Conservation (phyloP, 208 protist species). For the Crithidia mellificae region DNA sequence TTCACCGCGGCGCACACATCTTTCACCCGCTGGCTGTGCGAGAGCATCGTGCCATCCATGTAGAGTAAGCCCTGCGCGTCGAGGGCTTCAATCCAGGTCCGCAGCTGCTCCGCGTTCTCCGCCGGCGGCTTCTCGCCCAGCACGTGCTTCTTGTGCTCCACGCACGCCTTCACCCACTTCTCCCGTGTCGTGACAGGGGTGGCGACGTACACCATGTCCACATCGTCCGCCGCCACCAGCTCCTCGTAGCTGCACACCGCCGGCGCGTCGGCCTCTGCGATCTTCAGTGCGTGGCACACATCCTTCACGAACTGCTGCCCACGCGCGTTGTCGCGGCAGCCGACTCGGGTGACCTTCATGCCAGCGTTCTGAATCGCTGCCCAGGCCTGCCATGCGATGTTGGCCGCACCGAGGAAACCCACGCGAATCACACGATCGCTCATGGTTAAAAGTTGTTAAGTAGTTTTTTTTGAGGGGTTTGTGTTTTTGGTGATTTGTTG, state of each 20-base stretch:
- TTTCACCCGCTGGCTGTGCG: slow-evolving; percentile 44
- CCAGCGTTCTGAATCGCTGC: slow-evolving; percentile 38
- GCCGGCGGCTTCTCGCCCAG: slow-evolving; percentile 60
- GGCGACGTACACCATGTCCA: slow-evolving; percentile 51
- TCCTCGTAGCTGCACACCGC: slow-evolving; percentile 31
- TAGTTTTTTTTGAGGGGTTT: background rate
- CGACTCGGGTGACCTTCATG: slow-evolving; percentile 44
- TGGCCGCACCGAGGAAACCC: slow-evolving; percentile 57
- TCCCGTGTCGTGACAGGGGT: slow-evolving; percentile 48
- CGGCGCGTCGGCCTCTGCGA: slow-evolving; percentile 17
- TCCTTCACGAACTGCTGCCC: slow-evolving; percentile 42
- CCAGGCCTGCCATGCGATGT: slow-evolving; percentile 51
- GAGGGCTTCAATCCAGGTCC: slow-evolving; percentile 52
- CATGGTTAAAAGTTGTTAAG: background rate
- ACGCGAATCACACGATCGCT: slow-evolving; percentile 42
- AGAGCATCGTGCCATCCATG: slow-evolving; percentile 70
- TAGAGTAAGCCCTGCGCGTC: slow-evolving; percentile 49
- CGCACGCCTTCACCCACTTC: slow-evolving; percentile 47
- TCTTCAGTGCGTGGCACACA: slow-evolving; percentile 20
- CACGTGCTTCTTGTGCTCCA: slow-evolving; percentile 60
- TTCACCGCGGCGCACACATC: slow-evolving; percentile 29
- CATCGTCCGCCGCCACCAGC: slow-evolving; percentile 24
- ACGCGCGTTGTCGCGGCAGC: slow-evolving; percentile 41
- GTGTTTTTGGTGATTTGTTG: background rate
- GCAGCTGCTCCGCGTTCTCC: slow-evolving; percentile 48